Evolutionary conservation across 495 filamentous ascomycete species (phyloP), one percentile per base, ranked within the genome.

Genomic region (Tuber brumale): DNA sequence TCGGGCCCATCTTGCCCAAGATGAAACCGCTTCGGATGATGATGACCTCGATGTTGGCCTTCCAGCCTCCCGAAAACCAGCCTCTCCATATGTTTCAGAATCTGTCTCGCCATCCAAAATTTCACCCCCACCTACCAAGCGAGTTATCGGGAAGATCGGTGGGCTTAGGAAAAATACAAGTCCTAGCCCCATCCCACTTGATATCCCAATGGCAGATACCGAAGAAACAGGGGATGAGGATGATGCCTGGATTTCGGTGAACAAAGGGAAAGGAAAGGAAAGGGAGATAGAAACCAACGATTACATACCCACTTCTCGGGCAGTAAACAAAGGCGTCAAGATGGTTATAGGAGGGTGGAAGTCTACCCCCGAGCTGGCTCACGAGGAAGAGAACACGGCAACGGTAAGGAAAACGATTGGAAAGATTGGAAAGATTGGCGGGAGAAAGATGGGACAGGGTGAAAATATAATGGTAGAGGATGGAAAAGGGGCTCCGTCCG

Each of bases 371-470:
- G 75, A 75, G 70, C 75, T 51, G 21, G 73, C 57, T 19, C 46
- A 69, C 41, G 31, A 42, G 18, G 78, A 74, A 31, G 78, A 81
- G 21, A 74, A 80, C 45, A 37, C 42, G 21, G 27, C 42, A 76
- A 88, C 88, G 1, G 79, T 93, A 18, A 91, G 92, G 86, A 88
- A 89, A 12, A 85, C 84, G 21, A 83, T 88, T 69, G 90, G 89
- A 0, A 86, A 85, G 61, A 89, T 88, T 46, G 91, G 90, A 3
- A 86, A 86, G 46, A 86, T 97, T 70, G 86, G 86, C 73, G 88
- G 92, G 10, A 90, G 91, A 77, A 94, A 97, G 81, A 92, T 92
- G 6, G 90, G 97, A 87, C 97, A 44, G 42, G 69, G 39, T 18
- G 75, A 75, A 57, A 14, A 44, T 41, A 71, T 71, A 35, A 75